Evolutionary conservation across 805 yeast genomes (phyloP).

Genomic region (Wickerhamiella hasegawae): DNA sequence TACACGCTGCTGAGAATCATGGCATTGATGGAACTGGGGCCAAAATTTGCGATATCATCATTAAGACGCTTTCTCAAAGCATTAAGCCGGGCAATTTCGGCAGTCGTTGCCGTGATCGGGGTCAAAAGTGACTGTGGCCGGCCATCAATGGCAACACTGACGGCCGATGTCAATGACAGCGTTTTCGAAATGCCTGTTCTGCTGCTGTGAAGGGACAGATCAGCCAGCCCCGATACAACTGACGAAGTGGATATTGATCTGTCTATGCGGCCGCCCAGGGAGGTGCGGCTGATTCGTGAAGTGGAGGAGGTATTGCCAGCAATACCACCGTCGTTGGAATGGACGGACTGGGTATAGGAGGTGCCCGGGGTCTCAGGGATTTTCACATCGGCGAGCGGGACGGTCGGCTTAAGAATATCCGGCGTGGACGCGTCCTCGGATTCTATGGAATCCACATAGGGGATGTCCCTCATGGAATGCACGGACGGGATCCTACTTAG

Average conservation of each 20-base stretch:
- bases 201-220: not conserved
- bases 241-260: not conserved
- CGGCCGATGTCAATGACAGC: not conserved
- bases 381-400: no score
- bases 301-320: no score
- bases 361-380: no score
- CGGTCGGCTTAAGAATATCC: no score
- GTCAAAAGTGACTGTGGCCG: not conserved
- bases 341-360: no score
- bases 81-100: constrained; percentile 2
- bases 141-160: not conserved
- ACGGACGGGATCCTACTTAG: constrained; percentile 8
- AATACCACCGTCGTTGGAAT: no score
- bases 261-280: no score
- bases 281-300: no score
- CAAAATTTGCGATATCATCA: constrained; percentile 1
- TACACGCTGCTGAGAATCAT: constrained; percentile 4
- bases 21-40: constrained; percentile 3
- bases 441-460: constrained; percentile 12
- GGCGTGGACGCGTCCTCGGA: no score
- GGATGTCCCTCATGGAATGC: constrained; percentile 15
- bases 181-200: not conserved
- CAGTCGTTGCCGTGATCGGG: not conserved
- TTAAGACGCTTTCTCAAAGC: not conserved
- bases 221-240: not conserved